These are phyloP conservation scores for Morella rubra DNA, from an alignment of 306 rosid genomes.

Conservation along the genomic window DNA sequence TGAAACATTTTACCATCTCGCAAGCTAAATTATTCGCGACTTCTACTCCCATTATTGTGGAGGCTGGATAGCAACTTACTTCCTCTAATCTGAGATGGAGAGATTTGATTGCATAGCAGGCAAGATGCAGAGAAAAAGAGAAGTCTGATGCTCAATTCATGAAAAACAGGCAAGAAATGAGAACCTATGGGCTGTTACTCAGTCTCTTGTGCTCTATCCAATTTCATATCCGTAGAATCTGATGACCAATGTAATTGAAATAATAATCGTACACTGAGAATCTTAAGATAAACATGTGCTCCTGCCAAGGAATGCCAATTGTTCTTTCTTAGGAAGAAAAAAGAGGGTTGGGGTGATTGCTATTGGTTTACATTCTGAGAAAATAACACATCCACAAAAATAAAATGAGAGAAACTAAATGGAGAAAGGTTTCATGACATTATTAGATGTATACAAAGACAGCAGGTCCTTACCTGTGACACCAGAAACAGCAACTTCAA, in stretches of 20 bases:
- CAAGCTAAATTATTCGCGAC: not conserved
- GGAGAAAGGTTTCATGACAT: not conserved
- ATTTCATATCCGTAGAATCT: not conserved
- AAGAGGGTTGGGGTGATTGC: not conserved
- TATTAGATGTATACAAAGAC: not conserved
- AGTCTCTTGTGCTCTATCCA: conserved; percentile 10
- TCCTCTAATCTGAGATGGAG: too few relatives aligned
- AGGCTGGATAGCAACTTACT: too few relatives aligned
- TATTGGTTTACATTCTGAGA: not conserved
- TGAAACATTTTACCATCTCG: not conserved
- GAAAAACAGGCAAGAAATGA: conserved; percentile 9
- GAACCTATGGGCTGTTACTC: conserved; percentile 12
- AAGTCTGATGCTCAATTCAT: too few relatives aligned
- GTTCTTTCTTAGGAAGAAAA: not conserved
- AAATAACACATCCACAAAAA: not conserved
- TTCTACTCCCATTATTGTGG: too few relatives aligned
- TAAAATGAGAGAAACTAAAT: not conserved
- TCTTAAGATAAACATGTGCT: not conserved
- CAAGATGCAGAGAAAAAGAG: too few relatives aligned
- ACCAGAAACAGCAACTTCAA: conserved; percentile 99
- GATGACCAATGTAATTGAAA: too few relatives aligned
- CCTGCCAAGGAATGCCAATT: not conserved
- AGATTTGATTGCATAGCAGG: too few relatives aligned
- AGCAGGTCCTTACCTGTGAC: conserved; percentile 59
- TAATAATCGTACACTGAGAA: not conserved